Conservation (phyloP, 441 rosid genomes). For the Bruguiera hainesii region DNA sequence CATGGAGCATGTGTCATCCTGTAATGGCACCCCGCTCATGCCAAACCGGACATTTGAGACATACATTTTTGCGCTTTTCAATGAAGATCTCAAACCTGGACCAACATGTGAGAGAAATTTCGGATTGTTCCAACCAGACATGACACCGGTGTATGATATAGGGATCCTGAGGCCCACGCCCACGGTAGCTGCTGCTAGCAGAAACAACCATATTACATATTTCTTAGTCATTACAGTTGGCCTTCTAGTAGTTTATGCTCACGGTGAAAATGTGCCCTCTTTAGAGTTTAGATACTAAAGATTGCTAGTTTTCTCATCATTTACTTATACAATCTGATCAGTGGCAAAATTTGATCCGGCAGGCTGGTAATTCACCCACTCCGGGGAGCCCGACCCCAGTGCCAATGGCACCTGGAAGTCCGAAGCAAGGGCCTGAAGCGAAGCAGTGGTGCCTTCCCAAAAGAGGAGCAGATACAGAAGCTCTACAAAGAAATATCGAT, state of each 20-base stretch:
- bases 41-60: slow-evolving; percentile 78
- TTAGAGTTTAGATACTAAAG: background rate
- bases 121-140: slow-evolving; percentile 59
- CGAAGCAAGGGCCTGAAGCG: slow-evolving; percentile 17
- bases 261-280: slow-evolving; percentile 23
- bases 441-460: slow-evolving; percentile 54
- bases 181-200: slow-evolving; percentile 44
- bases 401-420: slow-evolving; percentile 16
- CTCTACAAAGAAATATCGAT: slow-evolving; percentile 62
- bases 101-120: slow-evolving; percentile 67
- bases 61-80: slow-evolving; percentile 75
- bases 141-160: slow-evolving; percentile 66
- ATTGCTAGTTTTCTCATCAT: background rate
- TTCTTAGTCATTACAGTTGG: slow-evolving; percentile 29
- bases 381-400: slow-evolving; percentile 35
- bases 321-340: too few relatives aligned
- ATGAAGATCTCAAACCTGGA: slow-evolving; percentile 75
- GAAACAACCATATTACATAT: slow-evolving; percentile 22
- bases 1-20: slow-evolving; percentile 51
- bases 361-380: slow-evolving; percentile 49
- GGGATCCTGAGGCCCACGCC: slow-evolving; percentile 64
- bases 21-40: slow-evolving; percentile 78
- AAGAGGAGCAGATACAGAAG: slow-evolving; percentile 42
- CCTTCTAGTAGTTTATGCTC: slow-evolving; percentile 27
- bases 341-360: slow-evolving; percentile 17